Evolutionary conservation across 108 stramenopile genomes (phyloP).

Genomic region (Epithemia pelagica): DNA sequence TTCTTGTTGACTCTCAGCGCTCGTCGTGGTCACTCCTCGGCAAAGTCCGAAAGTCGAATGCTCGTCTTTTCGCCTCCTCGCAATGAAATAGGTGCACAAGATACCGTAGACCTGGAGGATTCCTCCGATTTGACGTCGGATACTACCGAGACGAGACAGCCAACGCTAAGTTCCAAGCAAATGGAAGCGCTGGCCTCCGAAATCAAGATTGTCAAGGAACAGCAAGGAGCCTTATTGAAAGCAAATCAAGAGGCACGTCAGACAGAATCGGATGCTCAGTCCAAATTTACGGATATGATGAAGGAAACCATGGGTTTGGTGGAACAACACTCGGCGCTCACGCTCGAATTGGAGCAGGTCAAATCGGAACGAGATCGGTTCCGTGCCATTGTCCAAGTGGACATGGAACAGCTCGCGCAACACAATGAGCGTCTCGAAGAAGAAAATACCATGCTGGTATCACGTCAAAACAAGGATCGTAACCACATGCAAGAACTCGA

Average conservation of each 20-base stretch:
- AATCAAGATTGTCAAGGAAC: constrained; percentile 8
- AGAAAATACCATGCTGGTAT: constrained; percentile 6
- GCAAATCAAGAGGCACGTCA: not conserved
- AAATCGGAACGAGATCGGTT: constrained; percentile 2
- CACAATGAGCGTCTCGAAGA: constrained; percentile 9
- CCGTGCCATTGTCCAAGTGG: not conserved
- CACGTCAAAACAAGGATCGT: constrained; percentile 1
- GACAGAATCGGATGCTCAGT: not conserved
- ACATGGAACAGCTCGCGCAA: not conserved
- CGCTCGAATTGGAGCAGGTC: constrained; percentile 13
- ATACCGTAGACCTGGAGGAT: not conserved
- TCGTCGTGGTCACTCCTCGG: not conserved
- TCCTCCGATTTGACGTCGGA: not conserved
- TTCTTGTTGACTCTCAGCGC: not conserved
- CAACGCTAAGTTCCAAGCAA: constrained; percentile 4
- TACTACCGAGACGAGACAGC: not conserved
- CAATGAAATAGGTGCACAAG: not conserved
- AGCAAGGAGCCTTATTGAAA: not conserved
- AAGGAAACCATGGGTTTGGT: constrained; percentile 16
- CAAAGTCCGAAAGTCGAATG: not conserved
- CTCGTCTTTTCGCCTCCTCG: not conserved
- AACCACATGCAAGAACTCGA: not conserved
- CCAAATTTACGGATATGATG: constrained; percentile 2
- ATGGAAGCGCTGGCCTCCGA: constrained; percentile 6
- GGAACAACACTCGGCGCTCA: constrained; percentile 6